These are phyloP conservation scores for Aspergillus proliferans DNA, from an alignment of 2,329 filamentous ascomycete species.

Conservation along the genomic window DNA sequence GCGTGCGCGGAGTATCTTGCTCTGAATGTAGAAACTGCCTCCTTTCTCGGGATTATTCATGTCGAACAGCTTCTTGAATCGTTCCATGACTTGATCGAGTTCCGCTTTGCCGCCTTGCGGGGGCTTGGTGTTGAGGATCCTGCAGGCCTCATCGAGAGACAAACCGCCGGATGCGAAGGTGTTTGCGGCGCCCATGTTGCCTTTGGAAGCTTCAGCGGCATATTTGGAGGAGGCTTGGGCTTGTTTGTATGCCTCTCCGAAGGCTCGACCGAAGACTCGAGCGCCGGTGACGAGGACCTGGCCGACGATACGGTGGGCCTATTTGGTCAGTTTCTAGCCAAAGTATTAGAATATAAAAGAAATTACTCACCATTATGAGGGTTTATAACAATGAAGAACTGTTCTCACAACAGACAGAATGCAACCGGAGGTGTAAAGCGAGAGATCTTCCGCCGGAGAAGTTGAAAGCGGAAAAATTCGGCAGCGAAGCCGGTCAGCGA, in stretches of 20 bases:
- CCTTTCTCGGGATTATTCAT: slow-evolving; percentile 91
- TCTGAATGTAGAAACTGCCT: slow-evolving; percentile 96
- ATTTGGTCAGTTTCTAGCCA: slow-evolving; percentile 5
- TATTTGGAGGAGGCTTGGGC: slow-evolving; percentile 82
- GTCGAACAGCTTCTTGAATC: slow-evolving; percentile 94
- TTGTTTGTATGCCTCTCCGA: slow-evolving; percentile 92
- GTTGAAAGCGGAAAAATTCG: slow-evolving; percentile 14
- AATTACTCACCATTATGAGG: slow-evolving; percentile 1
- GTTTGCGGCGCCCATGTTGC: slow-evolving; percentile 45
- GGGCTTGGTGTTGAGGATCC: slow-evolving; percentile 91
- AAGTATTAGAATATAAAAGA: neutral
- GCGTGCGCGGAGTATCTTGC: slow-evolving; percentile 85
- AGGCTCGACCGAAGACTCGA: slow-evolving; percentile 87
- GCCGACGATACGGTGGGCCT: slow-evolving; percentile 93
- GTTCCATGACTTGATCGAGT: slow-evolving; percentile 69
- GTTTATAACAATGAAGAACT: neutral
- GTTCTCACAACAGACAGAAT: neutral
- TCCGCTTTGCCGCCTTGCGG: slow-evolving; percentile 71
- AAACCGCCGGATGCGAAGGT: slow-evolving; percentile 64
- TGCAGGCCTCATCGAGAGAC: slow-evolving; percentile 92
- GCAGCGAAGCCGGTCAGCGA: slow-evolving; percentile 2
- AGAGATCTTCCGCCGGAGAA: neutral
- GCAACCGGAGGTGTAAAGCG: slow-evolving; percentile 14
- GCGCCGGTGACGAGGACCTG: slow-evolving; percentile 86
- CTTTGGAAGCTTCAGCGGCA: slow-evolving; percentile 63